A percentile compares a stretch with the other conserved stretches of the same genome.
Evolutionary conservation across 768 basidiomycete species (phyloP).

Genomic region (Gyrodon lividus): DNA sequence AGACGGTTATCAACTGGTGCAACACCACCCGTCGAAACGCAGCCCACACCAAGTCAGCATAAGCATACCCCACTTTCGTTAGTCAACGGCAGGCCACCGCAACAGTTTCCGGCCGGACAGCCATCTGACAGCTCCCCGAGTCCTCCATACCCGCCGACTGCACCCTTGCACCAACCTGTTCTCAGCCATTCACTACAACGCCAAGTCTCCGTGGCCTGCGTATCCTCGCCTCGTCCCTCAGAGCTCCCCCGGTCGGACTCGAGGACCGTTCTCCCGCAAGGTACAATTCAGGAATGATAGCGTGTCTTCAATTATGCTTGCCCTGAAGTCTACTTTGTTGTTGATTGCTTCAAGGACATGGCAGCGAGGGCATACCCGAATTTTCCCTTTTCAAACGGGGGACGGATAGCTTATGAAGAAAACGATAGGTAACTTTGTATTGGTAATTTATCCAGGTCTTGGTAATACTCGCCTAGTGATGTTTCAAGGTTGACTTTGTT

Average conservation of each 20-base stretch:
- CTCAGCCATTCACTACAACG: constrained; percentile 25
- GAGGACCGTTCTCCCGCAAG: constrained; percentile 19
- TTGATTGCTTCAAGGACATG: not conserved
- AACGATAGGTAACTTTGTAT: constrained; percentile 22
- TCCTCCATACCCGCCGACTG: not conserved
- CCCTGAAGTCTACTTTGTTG: not conserved
- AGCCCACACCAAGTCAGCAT: constrained; percentile 3
- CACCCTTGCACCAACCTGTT: constrained; percentile 9
- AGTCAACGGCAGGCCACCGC: constrained; percentile 32
- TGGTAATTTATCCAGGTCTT: constrained; percentile 18
- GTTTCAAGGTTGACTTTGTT: no score
- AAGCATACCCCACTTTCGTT: constrained; percentile 19
- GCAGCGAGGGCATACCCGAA: constrained; percentile 3
- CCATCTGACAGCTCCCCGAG: constrained; percentile 4
- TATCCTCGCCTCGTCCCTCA: constrained; percentile 11
- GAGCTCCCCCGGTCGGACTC: constrained; percentile 20
- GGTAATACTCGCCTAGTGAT: constrained; percentile 15
- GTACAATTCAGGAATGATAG: constrained; percentile 13
- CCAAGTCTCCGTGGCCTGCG: constrained; percentile 26
- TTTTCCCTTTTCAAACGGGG: constrained; percentile 7
- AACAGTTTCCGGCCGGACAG: constrained; percentile 29
- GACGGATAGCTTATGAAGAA: not conserved
- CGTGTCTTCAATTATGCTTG: not conserved
- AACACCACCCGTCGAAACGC: not conserved
- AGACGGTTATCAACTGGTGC: constrained; percentile 17